phyloP scores from a whole-genome alignment of 228 moss, liverwort and hornwort genomes.

The Sphagnum fallax region DNA sequence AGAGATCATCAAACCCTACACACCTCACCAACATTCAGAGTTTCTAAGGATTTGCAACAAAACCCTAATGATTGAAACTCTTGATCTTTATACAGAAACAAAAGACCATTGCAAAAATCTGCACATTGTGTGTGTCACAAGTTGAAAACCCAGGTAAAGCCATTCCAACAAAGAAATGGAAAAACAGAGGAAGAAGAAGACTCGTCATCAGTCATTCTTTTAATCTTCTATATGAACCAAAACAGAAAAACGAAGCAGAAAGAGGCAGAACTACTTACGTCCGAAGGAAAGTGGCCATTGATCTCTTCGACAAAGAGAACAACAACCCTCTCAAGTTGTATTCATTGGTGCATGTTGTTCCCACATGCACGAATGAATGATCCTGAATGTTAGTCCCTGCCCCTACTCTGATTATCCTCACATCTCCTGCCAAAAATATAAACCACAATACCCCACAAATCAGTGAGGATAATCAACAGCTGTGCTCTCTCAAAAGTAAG shows the following conservation, averaged over 20 bases:
- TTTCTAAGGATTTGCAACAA: not conserved
- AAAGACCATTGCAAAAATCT: not conserved
- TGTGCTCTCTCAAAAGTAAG: no score
- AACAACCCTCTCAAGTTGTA: no score
- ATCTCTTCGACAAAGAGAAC: constrained; percentile 12
- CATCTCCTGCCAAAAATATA: constrained; percentile 51
- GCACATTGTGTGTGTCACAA: not conserved
- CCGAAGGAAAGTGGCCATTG: constrained; percentile 43
- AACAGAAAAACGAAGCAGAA: not conserved
- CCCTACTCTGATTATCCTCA: constrained; percentile 70
- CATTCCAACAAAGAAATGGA: not conserved
- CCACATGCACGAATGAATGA: constrained; percentile 73
- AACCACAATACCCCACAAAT: not conserved
- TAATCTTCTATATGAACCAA: not conserved
- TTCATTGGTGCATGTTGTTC: constrained; percentile 50
- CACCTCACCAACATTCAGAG: not conserved
- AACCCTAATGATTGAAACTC: not conserved
- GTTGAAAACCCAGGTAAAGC: not conserved
- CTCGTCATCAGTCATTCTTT: not conserved
- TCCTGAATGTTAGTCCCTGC: constrained; percentile 95
- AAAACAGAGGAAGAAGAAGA: not conserved
- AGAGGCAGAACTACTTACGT: constrained; percentile 15
- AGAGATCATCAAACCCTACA: not conserved
- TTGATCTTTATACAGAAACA: not conserved
- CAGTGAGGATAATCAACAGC: no score